Conservation (phyloP, 192 early-diverging fungal genomes). For the Backusella mclennaniae region DNA sequence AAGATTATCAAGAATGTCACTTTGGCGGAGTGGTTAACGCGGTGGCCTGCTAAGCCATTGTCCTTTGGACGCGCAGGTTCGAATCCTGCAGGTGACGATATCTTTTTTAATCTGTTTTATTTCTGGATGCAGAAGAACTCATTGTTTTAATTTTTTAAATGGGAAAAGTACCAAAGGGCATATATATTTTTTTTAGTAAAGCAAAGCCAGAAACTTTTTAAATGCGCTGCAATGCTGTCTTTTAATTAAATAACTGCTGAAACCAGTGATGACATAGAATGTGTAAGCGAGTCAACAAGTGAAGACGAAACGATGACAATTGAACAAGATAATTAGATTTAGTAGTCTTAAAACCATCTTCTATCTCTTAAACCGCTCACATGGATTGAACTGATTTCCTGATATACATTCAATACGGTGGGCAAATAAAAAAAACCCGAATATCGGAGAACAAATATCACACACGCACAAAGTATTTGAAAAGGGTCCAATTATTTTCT, state of each 20-base stretch:
- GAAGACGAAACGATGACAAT: background rate
- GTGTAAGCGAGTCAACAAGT: background rate
- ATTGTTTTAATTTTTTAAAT: no score
- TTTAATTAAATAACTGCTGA: background rate
- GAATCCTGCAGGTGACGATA: constrained; percentile 64
- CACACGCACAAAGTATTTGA: background rate
- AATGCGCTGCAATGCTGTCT: background rate
- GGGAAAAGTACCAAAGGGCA: no score
- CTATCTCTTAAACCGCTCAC: no score
- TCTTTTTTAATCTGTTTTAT: background rate
- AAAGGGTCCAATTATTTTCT: background rate
- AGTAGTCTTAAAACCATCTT: no score
- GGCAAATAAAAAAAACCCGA: background rate
- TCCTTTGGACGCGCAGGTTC: constrained; percentile 62
- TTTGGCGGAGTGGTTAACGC: constrained; percentile 19
- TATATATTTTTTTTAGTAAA: no score
- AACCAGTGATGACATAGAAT: background rate
- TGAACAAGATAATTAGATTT: no score
- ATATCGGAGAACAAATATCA: background rate
- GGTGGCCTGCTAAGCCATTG: constrained; percentile 65
- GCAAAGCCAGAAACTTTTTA: background rate
- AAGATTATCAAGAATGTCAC: background rate
- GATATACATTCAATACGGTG: no score
- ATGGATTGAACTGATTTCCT: background rate
- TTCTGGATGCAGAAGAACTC: no score